These are phyloP conservation scores for Colletotrichum tanaceti DNA, from an alignment of 2,329 filamentous ascomycete species.

Conservation along the genomic window DNA sequence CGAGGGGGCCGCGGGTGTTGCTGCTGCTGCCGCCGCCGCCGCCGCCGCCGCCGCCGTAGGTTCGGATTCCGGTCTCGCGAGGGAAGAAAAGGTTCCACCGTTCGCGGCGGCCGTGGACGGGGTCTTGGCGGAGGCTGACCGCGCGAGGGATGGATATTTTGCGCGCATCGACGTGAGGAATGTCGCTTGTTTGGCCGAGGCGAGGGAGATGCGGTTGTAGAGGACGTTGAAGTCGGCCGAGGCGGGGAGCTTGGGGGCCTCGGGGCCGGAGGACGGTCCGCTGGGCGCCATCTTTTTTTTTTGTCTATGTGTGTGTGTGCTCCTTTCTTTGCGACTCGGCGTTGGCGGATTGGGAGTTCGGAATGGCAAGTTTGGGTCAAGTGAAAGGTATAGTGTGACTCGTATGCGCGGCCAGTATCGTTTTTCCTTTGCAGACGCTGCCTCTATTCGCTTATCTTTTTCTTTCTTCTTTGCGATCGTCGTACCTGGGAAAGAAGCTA, in stretches of 20 bases:
- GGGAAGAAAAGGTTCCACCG: too few species aligned
- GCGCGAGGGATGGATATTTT: slow-evolving; percentile 36
- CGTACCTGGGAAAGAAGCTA: neutral
- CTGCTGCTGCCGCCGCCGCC: neutral
- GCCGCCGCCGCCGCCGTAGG: too few species aligned
- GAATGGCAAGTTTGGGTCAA: too few species aligned
- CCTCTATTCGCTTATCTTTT: neutral
- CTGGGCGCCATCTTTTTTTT: slow-evolving; percentile 4
- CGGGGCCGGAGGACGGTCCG: slow-evolving; percentile 43
- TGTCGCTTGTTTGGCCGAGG: slow-evolving; percentile 50
- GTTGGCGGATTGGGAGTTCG: neutral
- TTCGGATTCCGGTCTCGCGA: too few species aligned
- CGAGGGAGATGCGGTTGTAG: slow-evolving; percentile 57
- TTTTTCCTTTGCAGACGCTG: slow-evolving; percentile 3
- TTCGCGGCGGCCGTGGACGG: neutral
- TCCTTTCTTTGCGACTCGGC: neutral
- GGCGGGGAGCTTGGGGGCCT: slow-evolving; percentile 48
- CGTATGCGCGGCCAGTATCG: neutral
- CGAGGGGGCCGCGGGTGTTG: neutral
- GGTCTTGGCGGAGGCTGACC: slow-evolving; percentile 27
- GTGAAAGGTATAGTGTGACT: too few species aligned
- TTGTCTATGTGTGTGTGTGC: neutral
- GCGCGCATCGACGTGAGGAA: slow-evolving; percentile 47
- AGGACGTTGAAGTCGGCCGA: slow-evolving; percentile 53
- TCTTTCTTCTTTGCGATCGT: neutral